These are phyloP conservation scores for Mycosarcoma mackinlayi DNA, from an alignment of 1,284 basidiomycete genomes.

Conservation along the genomic window DNA sequence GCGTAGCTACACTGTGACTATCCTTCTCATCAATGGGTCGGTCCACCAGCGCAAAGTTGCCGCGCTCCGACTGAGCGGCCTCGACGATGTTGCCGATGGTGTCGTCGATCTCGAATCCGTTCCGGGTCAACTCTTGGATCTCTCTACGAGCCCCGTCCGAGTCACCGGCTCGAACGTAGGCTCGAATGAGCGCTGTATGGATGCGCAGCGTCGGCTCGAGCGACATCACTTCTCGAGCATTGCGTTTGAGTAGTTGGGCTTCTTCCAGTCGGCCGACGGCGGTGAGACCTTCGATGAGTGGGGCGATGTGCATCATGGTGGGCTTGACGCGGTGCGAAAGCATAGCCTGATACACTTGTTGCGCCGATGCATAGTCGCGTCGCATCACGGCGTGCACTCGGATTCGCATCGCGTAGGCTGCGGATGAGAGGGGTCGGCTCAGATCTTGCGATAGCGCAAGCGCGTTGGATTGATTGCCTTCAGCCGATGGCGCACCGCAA, in stretches of 20 bases:
- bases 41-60: slow-evolving; percentile 21
- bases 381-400: slow-evolving; percentile 50
- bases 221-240: slow-evolving; percentile 23
- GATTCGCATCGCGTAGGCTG: slow-evolving; percentile 47
- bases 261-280: slow-evolving; percentile 30
- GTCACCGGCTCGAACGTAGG: slow-evolving; percentile 27
- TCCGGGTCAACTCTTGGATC: slow-evolving; percentile 23
- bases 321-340: slow-evolving; percentile 36
- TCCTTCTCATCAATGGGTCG: slow-evolving; percentile 14
- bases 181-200: slow-evolving; percentile 46
- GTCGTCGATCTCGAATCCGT: slow-evolving; percentile 37
- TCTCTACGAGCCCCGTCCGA: slow-evolving; percentile 17
- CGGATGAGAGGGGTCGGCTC: slow-evolving; percentile 16
- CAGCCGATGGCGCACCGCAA: background rate
- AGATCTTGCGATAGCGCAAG: slow-evolving; percentile 20
- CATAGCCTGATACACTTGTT: slow-evolving; percentile 46
- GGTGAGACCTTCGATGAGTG: slow-evolving; percentile 45
- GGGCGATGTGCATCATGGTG: slow-evolving; percentile 48
- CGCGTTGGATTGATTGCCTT: background rate
- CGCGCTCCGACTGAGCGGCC: slow-evolving; percentile 18
- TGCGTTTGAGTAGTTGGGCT: slow-evolving; percentile 38
- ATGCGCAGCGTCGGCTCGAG: slow-evolving; percentile 41
- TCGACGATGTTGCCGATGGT: slow-evolving; percentile 45
- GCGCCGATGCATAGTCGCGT: slow-evolving; percentile 39
- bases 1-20: slow-evolving; percentile 29